Conservation (phyloP, 164 flowering plant genomes). For the Piper betle region DNA sequence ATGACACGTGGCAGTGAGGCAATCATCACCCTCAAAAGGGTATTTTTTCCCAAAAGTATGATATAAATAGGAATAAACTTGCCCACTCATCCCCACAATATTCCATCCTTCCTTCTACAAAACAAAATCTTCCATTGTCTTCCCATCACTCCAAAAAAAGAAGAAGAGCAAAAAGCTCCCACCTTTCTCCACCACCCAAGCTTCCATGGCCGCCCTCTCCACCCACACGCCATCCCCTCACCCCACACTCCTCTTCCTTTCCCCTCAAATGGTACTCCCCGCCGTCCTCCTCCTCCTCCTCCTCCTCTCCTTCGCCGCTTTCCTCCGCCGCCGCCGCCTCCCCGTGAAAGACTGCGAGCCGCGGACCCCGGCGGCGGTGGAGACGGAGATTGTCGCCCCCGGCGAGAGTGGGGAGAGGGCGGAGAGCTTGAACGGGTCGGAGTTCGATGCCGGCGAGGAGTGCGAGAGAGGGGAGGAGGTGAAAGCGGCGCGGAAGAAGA, state of each 20-base stretch:
- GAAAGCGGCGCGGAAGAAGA: constrained; percentile 31
- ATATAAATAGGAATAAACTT: too few species aligned
- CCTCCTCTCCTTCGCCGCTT: neutral
- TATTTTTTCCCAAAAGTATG: too few species aligned
- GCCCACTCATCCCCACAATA: too few species aligned
- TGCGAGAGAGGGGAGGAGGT: constrained; percentile 10
- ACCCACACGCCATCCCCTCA: neutral
- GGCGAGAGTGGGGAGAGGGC: constrained; percentile 5
- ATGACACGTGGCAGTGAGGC: too few species aligned
- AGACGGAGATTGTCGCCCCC: constrained; percentile 1
- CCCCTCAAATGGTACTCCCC: neutral
- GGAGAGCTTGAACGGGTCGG: constrained; percentile 17
- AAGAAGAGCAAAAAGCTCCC: neutral
- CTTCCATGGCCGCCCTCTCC: neutral
- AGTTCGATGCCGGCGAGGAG: constrained; percentile 12
- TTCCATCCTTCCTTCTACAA: too few species aligned
- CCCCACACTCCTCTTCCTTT: neutral
- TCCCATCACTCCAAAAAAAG: too few species aligned
- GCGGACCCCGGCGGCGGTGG: constrained; percentile 1
- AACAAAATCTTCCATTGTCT: too few species aligned
- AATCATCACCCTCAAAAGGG: too few species aligned
- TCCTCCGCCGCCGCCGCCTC: neutral
- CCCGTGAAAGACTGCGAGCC: neutral
- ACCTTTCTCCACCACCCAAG: neutral
- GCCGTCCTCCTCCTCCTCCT: neutral